These are phyloP conservation scores for Pachysolen tannophilus DNA, from an alignment of 805 yeast genomes.

Conservation along the genomic window DNA sequence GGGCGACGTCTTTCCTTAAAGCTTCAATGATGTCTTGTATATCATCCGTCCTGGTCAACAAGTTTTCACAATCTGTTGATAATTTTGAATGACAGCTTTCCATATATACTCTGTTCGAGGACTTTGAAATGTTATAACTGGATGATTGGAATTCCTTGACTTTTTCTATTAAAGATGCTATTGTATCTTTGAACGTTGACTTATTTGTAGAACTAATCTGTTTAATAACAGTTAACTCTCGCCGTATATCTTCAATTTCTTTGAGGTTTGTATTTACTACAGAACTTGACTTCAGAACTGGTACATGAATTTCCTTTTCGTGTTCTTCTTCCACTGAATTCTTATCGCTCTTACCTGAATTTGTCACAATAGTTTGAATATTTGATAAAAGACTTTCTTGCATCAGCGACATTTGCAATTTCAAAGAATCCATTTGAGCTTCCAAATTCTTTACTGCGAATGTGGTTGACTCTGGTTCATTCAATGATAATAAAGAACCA, in stretches of 20 bases:
- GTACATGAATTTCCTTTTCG: conserved; percentile 12
- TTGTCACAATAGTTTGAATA: conserved; percentile 2
- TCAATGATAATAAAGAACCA: conserved; percentile 54
- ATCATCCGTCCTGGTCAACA: conserved; percentile 80
- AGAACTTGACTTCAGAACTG: conserved; percentile 14
- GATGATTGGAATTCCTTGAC: conserved; percentile 44
- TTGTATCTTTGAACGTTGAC: conserved; percentile 30
- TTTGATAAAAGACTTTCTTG: conserved; percentile 14
- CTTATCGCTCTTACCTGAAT: not conserved
- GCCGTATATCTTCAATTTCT: conserved; percentile 38
- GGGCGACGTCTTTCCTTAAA: conserved; percentile 83
- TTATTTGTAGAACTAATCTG: conserved; percentile 45
- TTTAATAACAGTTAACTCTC: conserved; percentile 50
- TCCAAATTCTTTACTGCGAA: conserved; percentile 19
- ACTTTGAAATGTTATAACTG: conserved; percentile 27
- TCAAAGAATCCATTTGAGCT: conserved; percentile 17
- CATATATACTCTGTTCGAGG: conserved; percentile 51
- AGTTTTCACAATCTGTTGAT: conserved; percentile 65
- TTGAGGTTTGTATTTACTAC: conserved; percentile 11
- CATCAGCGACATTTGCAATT: conserved; percentile 19
- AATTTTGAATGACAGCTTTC: conserved; percentile 65
- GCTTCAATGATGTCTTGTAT: conserved; percentile 89
- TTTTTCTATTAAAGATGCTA: conserved; percentile 35
- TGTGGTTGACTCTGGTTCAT: conserved; percentile 31
- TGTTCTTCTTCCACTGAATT: conserved; percentile 16